Base-by-base conservation (phyloP, 139 green algal species). In the Chlamydomonas incerta region DNA sequence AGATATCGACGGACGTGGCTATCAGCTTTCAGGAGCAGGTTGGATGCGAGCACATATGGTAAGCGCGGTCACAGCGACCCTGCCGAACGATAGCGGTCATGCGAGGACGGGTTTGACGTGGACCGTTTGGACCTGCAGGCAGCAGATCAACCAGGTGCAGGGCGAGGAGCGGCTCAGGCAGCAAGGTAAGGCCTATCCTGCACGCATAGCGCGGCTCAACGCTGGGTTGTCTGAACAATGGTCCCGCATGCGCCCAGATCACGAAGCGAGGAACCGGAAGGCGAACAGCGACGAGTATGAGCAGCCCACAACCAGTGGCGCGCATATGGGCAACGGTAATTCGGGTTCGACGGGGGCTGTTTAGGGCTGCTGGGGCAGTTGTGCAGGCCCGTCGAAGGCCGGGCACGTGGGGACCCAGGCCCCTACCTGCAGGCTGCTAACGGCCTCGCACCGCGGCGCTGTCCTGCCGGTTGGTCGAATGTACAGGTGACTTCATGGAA, bases 21-120 rank as follows among this genome's bases (percentile, higher is more conserved):
- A 94, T 99, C 2, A 98, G 94, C 85, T 99, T 99, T 65, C 96
- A 99, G 90, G 94, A 99, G 67, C 85, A 88, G 0, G 67, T 73
- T 17, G 96, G 96, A 23, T 99, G 98, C 86, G 92, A 95, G 66
- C 90, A 94, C 72, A 96, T 99, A 34, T 99, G 97, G 96, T 94
- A 72, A 60, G 87, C n/a, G 41, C 41, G 41, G 6, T 50, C 67
- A 80, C 41, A 11, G 17, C 41, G 70, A 62, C 33, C 52, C 5
- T 29, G 21, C 20, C 3, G 24, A 23, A 71, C 26, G 14, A 33
- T n/a, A 17, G 65, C n/a, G 24, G 29, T 17, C 65, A 26, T 21
- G 29, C 5, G 24, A 33, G 29, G 65, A 15, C 65, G 29, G 29
- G 65, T 71, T 23, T 71, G 14, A 17, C 65, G 17, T 3, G 17